These are phyloP conservation scores for Arabidopsis arenosa DNA, from an alignment of 345 rosid genomes.

Conservation along the genomic window DNA sequence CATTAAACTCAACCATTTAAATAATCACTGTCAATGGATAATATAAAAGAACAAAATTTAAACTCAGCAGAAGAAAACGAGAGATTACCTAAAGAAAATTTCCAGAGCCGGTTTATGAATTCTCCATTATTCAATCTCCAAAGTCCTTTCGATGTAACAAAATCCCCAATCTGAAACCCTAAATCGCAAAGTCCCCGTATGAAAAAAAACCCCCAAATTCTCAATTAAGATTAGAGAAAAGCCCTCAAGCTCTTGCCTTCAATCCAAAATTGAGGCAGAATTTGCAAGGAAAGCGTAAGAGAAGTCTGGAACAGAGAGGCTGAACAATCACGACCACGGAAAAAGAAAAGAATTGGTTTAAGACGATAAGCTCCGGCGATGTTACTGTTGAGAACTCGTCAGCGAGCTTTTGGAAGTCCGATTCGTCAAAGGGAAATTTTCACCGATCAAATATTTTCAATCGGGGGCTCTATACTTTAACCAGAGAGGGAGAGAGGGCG, in stretches of 20 bases:
- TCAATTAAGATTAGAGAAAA: not conserved
- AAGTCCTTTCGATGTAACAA: not conserved
- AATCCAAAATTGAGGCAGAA: slow-evolving; percentile 14
- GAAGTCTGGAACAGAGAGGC: not conserved
- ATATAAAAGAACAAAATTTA: not conserved
- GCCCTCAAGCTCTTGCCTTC: slow-evolving; percentile 7
- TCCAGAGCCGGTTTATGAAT: not conserved
- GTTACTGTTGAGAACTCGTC: slow-evolving; percentile 10
- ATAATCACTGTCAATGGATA: not conserved
- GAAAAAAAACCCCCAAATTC: slow-evolving; percentile 28
- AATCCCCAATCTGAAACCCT: slow-evolving; percentile 34
- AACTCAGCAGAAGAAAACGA: not conserved
- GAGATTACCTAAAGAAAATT: not conserved
- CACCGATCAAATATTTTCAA: slow-evolving; percentile 24
- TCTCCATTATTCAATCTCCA: slow-evolving; percentile 9
- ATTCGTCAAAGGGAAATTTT: slow-evolving; percentile 14
- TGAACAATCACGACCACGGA: not conserved
- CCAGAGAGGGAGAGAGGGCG: no score
- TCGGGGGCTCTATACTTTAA: no score
- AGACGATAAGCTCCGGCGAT: slow-evolving; percentile 2
- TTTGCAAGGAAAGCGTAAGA: not conserved
- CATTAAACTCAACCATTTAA: not conserved
- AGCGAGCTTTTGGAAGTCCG: slow-evolving; percentile 22
- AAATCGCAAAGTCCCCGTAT: slow-evolving; percentile 18
- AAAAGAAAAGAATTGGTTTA: not conserved